Conservation (phyloP, 1,139 yeast genomes). For the Saccharomyces hybrid region DNA sequence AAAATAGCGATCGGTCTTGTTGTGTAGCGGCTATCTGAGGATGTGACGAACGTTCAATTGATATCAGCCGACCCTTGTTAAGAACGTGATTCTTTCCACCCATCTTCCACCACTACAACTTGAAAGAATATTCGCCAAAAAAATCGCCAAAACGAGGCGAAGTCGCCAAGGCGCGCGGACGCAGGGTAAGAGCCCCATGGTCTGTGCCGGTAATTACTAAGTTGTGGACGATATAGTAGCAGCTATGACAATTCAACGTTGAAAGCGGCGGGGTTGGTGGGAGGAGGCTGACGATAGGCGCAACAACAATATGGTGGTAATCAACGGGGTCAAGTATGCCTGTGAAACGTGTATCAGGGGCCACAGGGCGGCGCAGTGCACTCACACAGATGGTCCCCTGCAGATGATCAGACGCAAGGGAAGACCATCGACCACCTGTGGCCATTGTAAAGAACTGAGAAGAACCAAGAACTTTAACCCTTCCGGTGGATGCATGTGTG, state of each 20-base stretch:
- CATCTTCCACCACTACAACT: background rate
- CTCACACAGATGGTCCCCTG: constrained; percentile 80
- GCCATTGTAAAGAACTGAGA: constrained; percentile 77
- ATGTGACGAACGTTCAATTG: background rate
- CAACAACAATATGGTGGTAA: constrained; percentile 56
- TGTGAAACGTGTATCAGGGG: constrained; percentile 94
- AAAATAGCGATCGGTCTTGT: background rate
- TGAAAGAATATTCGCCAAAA: background rate
- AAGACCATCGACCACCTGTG: constrained; percentile 86
- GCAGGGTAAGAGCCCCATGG: background rate
- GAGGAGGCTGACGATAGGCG: background rate
- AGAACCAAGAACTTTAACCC: constrained; percentile 60
- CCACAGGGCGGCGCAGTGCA: constrained; percentile 86
- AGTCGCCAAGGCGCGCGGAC: background rate
- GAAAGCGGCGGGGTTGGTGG: background rate
- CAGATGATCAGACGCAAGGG: constrained; percentile 93
- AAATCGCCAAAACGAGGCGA: constrained; percentile 1
- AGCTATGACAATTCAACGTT: background rate
- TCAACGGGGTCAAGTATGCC: constrained; percentile 89
- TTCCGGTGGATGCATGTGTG: constrained; percentile 62
- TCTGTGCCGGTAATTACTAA: background rate
- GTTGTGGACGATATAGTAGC: background rate
- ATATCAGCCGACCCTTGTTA: background rate
- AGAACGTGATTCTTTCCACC: background rate
- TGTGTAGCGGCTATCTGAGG: background rate